These are phyloP conservation scores for Nemania sp. DNA, from an alignment of 2,329 filamentous ascomycete species.

Conservation along the genomic window DNA sequence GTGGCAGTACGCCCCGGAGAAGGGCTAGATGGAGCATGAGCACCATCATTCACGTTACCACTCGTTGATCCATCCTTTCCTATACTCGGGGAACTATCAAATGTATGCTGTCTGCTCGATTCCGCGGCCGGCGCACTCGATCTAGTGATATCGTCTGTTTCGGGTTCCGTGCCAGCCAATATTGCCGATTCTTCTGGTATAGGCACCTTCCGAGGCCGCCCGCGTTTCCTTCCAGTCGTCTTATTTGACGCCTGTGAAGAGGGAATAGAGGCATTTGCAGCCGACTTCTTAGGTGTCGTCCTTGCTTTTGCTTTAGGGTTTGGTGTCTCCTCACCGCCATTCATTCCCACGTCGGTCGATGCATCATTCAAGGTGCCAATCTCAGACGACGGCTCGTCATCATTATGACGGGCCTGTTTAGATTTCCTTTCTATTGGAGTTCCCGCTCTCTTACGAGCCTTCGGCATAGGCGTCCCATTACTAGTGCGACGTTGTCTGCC, in stretches of 20 bases:
- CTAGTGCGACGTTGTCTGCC: slow-evolving; percentile 61
- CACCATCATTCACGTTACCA: slow-evolving; percentile 20
- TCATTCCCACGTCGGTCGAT: slow-evolving; percentile 36
- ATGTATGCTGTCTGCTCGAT: slow-evolving; percentile 17
- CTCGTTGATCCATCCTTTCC: slow-evolving; percentile 21
- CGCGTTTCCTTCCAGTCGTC: slow-evolving; percentile 49
- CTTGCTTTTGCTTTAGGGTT: slow-evolving; percentile 51
- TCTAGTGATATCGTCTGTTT: slow-evolving; percentile 19
- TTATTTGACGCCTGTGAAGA: slow-evolving; percentile 47
- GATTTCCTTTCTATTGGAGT: slow-evolving; percentile 58
- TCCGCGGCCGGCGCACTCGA: slow-evolving; percentile 24
- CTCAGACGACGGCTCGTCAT: slow-evolving; percentile 49
- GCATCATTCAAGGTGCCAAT: slow-evolving; percentile 44
- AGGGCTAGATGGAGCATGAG: slow-evolving; percentile 23
- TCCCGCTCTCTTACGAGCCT: slow-evolving; percentile 59
- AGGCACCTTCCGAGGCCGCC: slow-evolving; percentile 49
- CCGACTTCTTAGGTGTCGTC: slow-evolving; percentile 47
- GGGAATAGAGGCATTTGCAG: slow-evolving; percentile 40
- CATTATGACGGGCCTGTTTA: slow-evolving; percentile 51
- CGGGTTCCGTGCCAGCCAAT: slow-evolving; percentile 33
- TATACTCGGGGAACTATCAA: slow-evolving; percentile 14
- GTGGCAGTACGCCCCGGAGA: slow-evolving; percentile 29
- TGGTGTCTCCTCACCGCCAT: slow-evolving; percentile 49
- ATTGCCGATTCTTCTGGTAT: slow-evolving; percentile 45
- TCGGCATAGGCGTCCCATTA: slow-evolving; percentile 65